Conservation (phyloP, 2,329 filamentous ascomycete genomes). For the Eutypa lata region DNA sequence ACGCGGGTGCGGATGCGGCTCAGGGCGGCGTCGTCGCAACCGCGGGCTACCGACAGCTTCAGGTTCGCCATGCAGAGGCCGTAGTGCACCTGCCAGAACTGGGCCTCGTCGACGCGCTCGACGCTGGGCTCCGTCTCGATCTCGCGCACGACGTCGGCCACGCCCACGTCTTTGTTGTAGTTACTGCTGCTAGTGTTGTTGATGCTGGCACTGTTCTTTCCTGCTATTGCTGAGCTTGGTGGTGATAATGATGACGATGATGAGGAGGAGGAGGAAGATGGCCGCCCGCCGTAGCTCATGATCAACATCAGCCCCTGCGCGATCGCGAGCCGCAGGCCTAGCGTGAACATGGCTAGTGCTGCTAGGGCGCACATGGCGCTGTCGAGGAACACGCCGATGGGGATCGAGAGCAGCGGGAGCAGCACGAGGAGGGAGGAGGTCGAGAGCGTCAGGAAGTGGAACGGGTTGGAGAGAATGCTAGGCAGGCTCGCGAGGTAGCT, state of each 20-base stretch:
- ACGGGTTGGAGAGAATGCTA: constrained; percentile 87
- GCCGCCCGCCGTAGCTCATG: constrained; percentile 73
- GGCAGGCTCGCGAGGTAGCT: constrained; percentile 79
- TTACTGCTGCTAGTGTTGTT: constrained; percentile 23
- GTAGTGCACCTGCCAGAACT: constrained; percentile 99
- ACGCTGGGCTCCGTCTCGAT: constrained; percentile 79
- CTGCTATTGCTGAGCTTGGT: too few relatives aligned
- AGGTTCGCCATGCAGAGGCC: constrained; percentile 94
- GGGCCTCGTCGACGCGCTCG: constrained; percentile 77
- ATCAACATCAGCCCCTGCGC: constrained; percentile 90
- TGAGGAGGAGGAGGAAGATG: constrained; percentile 7
- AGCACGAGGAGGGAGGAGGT: constrained; percentile 79
- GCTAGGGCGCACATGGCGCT: constrained; percentile 77
- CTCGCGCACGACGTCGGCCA: constrained; percentile 75
- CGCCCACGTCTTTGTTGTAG: constrained; percentile 43
- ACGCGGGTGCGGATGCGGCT: constrained; percentile 73
- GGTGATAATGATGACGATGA: too few relatives aligned
- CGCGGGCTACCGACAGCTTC: constrained; percentile 67
- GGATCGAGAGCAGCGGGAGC: constrained; percentile 75
- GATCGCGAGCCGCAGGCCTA: constrained; percentile 80
- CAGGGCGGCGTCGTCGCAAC: constrained; percentile 67
- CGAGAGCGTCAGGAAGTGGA: constrained; percentile 88
- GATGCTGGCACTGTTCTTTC: constrained; percentile 1
- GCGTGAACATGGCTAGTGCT: constrained; percentile 80
- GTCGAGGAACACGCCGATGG: constrained; percentile 82